Evolutionary conservation across 352 stramenopile species (phyloP).

Genomic region (Phytophthora constricta): DNA sequence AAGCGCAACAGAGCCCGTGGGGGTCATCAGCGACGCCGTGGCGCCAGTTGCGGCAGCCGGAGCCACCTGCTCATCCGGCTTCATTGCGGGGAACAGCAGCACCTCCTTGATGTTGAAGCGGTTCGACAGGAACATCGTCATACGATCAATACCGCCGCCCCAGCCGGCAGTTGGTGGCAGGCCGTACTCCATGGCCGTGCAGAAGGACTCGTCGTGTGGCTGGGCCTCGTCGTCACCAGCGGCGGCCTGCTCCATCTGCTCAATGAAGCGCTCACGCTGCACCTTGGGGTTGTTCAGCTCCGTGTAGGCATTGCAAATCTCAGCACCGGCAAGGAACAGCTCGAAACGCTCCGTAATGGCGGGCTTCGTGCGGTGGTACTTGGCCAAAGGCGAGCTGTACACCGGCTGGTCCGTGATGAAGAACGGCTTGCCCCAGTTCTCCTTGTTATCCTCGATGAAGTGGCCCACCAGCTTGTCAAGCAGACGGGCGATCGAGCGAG

Average conservation of each 20-base stretch:
- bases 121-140: conserved; percentile 98
- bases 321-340: conserved; percentile 96
- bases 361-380: conserved; percentile 94
- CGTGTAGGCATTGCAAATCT: conserved; percentile 99
- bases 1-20: conserved; percentile 55
- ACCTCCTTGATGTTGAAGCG: conserved; percentile 97
- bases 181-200: conserved; percentile 95
- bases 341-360: conserved; percentile 98
- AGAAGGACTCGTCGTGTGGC: conserved; percentile 96
- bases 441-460: conserved; percentile 90
- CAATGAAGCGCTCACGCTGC: conserved; percentile 84
- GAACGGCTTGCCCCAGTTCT: conserved; percentile 95
- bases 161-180: conserved; percentile 97
- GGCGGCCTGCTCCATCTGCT: conserved; percentile 82
- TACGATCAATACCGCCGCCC: conserved; percentile 97
- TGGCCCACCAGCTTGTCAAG: conserved; percentile 90
- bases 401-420: conserved; percentile 99
- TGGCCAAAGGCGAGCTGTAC: conserved; percentile 97
- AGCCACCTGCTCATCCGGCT: conserved; percentile 89
- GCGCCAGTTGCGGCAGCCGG: conserved; percentile 20
- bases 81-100: conserved; percentile 99
- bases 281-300: conserved; percentile 98
- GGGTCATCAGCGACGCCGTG: conserved; percentile 29
- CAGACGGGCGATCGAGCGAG: conserved; percentile 78
- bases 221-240: conserved; percentile 86